These are phyloP conservation scores for Collariella sp. DNA, from an alignment of 495 filamentous ascomycete genomes.

Conservation along the genomic window DNA sequence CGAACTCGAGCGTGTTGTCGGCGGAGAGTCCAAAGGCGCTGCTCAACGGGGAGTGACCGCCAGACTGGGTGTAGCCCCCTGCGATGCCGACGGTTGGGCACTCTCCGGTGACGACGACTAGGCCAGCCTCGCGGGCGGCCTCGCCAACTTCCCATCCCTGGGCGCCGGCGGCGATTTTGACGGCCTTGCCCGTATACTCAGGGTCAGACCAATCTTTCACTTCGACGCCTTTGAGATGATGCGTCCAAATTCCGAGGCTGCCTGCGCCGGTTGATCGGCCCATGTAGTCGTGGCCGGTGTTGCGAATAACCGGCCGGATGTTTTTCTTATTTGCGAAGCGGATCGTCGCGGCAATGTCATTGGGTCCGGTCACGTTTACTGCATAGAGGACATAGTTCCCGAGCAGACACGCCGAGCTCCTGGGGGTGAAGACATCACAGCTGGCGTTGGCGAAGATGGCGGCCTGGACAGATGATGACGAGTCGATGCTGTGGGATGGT, in stretches of 20 bases:
- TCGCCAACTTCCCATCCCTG: conserved; percentile 41
- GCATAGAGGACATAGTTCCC: conserved; percentile 47
- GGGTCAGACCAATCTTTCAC: conserved; percentile 28
- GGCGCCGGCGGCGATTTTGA: conserved; percentile 48
- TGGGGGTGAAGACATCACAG: conserved; percentile 44
- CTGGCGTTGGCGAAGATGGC: conserved; percentile 34
- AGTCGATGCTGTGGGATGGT: no score
- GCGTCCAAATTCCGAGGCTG: conserved; percentile 53
- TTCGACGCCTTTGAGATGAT: conserved; percentile 35
- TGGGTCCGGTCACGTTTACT: conserved; percentile 35
- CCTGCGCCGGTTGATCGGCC: conserved; percentile 49
- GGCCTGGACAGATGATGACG: conserved; percentile 22
- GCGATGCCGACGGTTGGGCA: conserved; percentile 41
- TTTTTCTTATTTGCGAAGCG: conserved; percentile 46
- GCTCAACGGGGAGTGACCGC: conserved; percentile 47
- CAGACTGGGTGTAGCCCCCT: conserved; percentile 49
- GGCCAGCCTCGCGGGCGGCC: conserved; percentile 32
- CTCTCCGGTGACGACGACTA: conserved; percentile 39
- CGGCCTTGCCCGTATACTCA: conserved; percentile 33
- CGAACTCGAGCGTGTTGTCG: conserved; percentile 49
- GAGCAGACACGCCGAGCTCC: conserved; percentile 41
- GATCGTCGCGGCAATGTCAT: conserved; percentile 41
- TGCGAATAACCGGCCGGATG: conserved; percentile 51
- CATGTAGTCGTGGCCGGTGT: conserved; percentile 51
- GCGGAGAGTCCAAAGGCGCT: conserved; percentile 50